Base-by-base conservation (phyloP, 345 rosid species). In the Corchorus capsularis region DNA sequence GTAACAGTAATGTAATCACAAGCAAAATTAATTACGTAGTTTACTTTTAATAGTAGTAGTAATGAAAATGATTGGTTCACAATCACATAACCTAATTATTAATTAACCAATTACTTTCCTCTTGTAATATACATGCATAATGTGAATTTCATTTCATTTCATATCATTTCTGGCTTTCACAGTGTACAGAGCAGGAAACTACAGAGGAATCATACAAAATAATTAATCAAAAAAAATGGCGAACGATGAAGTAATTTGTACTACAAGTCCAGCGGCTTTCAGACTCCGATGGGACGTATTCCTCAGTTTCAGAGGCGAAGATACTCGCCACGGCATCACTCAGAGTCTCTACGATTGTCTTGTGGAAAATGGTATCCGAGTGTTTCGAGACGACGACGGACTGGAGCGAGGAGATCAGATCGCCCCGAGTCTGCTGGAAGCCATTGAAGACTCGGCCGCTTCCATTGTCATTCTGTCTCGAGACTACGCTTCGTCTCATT, bases 241-340 rank as follows among this genome's bases (percentile, higher is more conserved):
- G 32, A 7, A 20, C 17, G 74, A 15, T 2, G 78, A 32, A 0
- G 56, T 55, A n/a, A 16, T 7, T 37, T 32, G 41, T 7, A 61
- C 75, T 2, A 50, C 66, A 9, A 2, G 69, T 52, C 85, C 76
- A 54, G 82, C 79, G 37, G 79, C 82, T 34, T 71, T 71, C 6
- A 82, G 92, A 64, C 83, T 80, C 73, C 72, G 64, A 9, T 90
- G 74, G 78, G 90, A 90, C 81, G 87, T 86, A 4, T 88, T 90
- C 78, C 78, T 90, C 13, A 90, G 91, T 22, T 90, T 89, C 79
- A 80, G 89, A 20, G 89, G 91, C 17, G 86, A 77, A 67, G 93
- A 89, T 77, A 87, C 89, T 14, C 85, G 93, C 54, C 4, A 37
- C 3, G 75, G 49, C 72, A 41, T 89, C 80, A 80, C 87, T 4